Conservation (phyloP, 176 grass and related monocot species). For the Aegilops umbellulata region DNA sequence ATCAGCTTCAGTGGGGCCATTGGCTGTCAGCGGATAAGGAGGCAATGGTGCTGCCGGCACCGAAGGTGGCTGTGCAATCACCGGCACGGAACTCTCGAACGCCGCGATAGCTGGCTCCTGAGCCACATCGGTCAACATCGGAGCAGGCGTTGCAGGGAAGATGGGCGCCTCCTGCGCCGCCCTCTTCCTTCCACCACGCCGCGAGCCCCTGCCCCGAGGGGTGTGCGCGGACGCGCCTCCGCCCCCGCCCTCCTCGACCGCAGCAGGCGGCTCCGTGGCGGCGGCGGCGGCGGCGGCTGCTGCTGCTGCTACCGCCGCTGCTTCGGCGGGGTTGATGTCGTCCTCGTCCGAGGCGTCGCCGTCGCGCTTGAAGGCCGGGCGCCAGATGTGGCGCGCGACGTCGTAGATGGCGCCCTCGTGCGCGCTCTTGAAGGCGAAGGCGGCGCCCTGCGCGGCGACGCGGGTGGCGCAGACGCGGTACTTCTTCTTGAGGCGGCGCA, state of each 20-base stretch:
- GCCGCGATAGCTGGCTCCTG: constrained; percentile 25
- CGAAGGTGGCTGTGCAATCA: not conserved
- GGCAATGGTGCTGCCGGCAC: constrained; percentile 10
- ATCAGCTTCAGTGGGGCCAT: constrained; percentile 50
- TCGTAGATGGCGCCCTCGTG: constrained; percentile 89
- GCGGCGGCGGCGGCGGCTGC: not conserved
- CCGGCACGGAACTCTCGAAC: constrained; percentile 36
- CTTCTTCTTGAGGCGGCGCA: constrained; percentile 97
- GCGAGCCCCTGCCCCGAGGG: constrained; percentile 41
- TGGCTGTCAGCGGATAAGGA: not conserved
- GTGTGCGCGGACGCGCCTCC: constrained; percentile 22
- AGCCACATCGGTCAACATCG: not conserved
- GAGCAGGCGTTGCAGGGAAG: constrained; percentile 11
- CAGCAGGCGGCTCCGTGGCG: not conserved
- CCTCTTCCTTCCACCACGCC: constrained; percentile 54
- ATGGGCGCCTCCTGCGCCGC: constrained; percentile 34
- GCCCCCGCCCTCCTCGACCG: constrained; percentile 7
- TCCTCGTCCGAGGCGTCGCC: constrained; percentile 74
- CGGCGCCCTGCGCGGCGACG: constrained; percentile 42
- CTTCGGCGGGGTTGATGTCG: constrained; percentile 46
- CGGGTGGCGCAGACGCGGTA: constrained; percentile 63
- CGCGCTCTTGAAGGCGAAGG: constrained; percentile 62
- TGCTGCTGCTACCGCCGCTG: not conserved
- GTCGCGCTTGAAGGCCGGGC: constrained; percentile 54
- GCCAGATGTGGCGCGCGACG: constrained; percentile 79